phyloP scores from a whole-genome alignment of 164 flowering plant species.

The Magnolia kwangsiensis region DNA sequence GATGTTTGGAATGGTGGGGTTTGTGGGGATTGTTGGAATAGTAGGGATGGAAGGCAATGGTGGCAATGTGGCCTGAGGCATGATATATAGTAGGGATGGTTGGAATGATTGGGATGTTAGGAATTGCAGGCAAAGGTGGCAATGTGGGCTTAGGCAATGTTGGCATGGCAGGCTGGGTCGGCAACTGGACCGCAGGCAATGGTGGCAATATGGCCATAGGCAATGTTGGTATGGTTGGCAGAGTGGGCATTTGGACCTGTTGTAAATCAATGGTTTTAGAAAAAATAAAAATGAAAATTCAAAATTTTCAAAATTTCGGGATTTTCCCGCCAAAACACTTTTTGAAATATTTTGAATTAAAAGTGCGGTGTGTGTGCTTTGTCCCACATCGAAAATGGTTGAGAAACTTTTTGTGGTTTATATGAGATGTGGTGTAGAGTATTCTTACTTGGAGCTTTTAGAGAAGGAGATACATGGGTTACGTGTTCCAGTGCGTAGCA shows the following conservation, averaged over 20 bases:
- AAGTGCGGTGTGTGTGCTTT: too few relatives aligned
- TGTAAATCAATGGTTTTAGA: too few relatives aligned
- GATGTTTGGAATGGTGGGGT: slow-evolving; percentile 3
- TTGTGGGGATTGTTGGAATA: neutral
- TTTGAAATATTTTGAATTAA: too few relatives aligned
- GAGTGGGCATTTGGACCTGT: neutral
- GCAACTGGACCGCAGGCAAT: neutral
- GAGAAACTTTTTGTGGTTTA: too few relatives aligned
- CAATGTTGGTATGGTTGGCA: neutral
- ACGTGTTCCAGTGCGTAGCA: too few relatives aligned
- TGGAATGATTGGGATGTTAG: neutral
- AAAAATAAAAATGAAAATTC: too few relatives aligned
- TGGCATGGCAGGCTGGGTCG: neutral
- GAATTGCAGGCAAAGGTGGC: neutral
- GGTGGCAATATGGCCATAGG: neutral
- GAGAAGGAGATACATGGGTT: too few relatives aligned
- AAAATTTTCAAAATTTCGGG: too few relatives aligned
- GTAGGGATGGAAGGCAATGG: slow-evolving; percentile 2
- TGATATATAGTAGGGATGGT: slow-evolving; percentile 1
- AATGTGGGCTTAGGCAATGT: neutral
- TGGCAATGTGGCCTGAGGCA: neutral
- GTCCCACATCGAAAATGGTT: too few relatives aligned
- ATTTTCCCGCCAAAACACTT: too few relatives aligned
- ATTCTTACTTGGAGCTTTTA: too few relatives aligned
- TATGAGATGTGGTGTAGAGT: too few relatives aligned